Evolutionary conservation across 768 basidiomycete genomes (phyloP).

Genomic region (Boletales sp.): DNA sequence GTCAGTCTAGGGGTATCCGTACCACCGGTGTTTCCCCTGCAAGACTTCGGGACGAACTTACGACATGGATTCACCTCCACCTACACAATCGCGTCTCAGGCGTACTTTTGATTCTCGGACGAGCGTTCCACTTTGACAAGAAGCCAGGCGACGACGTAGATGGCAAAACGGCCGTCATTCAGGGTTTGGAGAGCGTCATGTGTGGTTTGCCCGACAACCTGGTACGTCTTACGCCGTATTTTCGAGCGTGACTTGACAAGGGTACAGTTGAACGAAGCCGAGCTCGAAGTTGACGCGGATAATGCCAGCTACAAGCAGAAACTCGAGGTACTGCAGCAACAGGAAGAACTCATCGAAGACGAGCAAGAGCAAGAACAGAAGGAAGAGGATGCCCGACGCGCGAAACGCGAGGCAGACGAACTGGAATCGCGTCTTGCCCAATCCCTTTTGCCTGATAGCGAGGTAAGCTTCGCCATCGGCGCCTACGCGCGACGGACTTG

Average conservation of each 20-base stretch:
- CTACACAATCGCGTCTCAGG: conserved; percentile 89
- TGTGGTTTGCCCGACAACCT: conserved; percentile 92
- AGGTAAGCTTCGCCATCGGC: conserved; percentile 45
- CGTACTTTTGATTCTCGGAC: conserved; percentile 87
- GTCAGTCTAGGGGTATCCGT: conserved; percentile 90
- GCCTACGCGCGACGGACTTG: neutral
- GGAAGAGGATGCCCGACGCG: conserved; percentile 87
- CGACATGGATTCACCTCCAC: conserved; percentile 92
- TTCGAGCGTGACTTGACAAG: neutral
- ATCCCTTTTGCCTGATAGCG: conserved; percentile 82
- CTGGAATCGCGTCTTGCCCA: conserved; percentile 75
- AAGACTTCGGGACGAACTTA: conserved; percentile 82
- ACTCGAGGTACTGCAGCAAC: conserved; percentile 94
- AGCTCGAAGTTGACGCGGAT: conserved; percentile 92
- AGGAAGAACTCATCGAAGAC: conserved; percentile 99
- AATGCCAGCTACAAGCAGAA: conserved; percentile 97
- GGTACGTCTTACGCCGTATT: conserved; percentile 45
- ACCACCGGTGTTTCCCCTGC: conserved; percentile 86
- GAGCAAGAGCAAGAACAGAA: conserved; percentile 98
- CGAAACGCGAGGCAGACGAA: conserved; percentile 77
- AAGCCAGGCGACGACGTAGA: conserved; percentile 72
- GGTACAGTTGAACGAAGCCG: conserved; percentile 88
- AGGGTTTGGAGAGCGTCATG: conserved; percentile 84
- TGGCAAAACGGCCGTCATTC: conserved; percentile 77
- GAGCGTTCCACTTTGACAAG: conserved; percentile 92